A percentile compares a stretch with the other conserved stretches of the same genome.
Conservation (phyloP, 192 early-diverging fungal species). For the Radiomyces spectabilis region DNA sequence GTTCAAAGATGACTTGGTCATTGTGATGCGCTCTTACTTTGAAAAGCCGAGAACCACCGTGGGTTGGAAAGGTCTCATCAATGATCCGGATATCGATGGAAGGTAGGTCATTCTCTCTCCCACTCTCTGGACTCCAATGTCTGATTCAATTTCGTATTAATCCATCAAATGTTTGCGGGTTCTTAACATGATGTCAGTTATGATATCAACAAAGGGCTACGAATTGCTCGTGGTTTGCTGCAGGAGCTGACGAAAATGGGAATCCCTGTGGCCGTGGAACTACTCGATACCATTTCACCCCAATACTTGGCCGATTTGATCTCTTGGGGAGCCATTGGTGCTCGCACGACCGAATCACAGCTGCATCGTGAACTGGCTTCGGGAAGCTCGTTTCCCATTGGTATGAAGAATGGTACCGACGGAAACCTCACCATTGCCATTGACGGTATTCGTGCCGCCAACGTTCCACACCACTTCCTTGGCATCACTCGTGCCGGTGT, state of each 20-base stretch:
- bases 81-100: constrained; percentile 68
- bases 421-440: constrained; percentile 74
- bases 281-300: constrained; percentile 92
- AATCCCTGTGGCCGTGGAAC: constrained; percentile 82
- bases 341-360: constrained; percentile 93
- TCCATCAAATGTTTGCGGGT: no score
- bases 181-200: no score
- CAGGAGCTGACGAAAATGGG: constrained; percentile 74
- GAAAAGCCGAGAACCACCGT: constrained; percentile 97
- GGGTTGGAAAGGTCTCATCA: constrained; percentile 84
- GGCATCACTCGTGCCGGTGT: constrained; percentile 93
- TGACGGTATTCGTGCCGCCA: constrained; percentile 65
- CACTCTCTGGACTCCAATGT: neutral
- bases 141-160: neutral
- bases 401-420: constrained; percentile 98
- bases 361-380: constrained; percentile 92
- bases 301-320: constrained; percentile 92
- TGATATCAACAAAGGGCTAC: constrained; percentile 95
- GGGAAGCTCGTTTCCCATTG: constrained; percentile 92
- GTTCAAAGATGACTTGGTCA: constrained; percentile 67
- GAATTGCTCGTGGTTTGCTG: constrained; percentile 74
- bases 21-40: constrained; percentile 97
- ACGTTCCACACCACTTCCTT: constrained; percentile 83
- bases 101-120: no score
- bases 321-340: constrained; percentile 97